Evolutionary conservation across 1,139 yeast genomes (phyloP).

Genomic region (Diutina catenulata): DNA sequence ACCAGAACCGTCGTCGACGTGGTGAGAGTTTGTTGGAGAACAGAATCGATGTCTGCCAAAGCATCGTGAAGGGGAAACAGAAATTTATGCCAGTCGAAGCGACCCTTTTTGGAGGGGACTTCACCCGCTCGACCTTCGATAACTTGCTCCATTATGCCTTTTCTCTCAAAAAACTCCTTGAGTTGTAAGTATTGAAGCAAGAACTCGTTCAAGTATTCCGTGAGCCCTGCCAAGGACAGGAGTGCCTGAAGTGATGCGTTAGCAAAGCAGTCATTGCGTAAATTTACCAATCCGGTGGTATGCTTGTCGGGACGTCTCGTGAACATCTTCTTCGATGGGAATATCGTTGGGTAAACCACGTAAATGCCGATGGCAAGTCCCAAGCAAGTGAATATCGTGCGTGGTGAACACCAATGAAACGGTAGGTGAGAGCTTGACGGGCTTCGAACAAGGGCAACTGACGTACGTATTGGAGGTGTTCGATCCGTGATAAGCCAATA

Average conservation of each 20-base stretch:
- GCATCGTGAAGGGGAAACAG: constrained; percentile 46
- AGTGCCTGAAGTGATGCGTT: constrained; percentile 85
- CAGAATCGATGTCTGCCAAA: constrained; percentile 39
- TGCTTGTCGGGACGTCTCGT: constrained; percentile 56
- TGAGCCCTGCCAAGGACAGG: constrained; percentile 53
- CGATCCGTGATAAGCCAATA: too few species aligned
- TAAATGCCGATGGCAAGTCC: not conserved
- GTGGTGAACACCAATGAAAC: too few species aligned
- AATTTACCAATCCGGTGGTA: constrained; percentile 74
- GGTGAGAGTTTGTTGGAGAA: constrained; percentile 53
- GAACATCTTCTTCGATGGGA: constrained; percentile 20
- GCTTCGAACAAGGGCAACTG: too few species aligned
- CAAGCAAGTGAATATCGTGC: too few species aligned
- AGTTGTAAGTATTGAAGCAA: constrained; percentile 18
- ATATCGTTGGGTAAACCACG: constrained; percentile 12
- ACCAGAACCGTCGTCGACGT: constrained; percentile 51
- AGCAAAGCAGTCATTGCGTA: constrained; percentile 86
- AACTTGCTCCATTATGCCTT: constrained; percentile 14
- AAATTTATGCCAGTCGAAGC: constrained; percentile 9
- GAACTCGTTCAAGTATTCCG: constrained; percentile 45
- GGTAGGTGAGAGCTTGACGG: too few species aligned
- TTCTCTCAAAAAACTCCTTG: constrained; percentile 15
- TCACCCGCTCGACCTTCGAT: constrained; percentile 6
- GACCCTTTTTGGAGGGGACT: not conserved
- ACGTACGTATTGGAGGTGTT: too few species aligned